Base-by-base conservation (phyloP, 2,329 filamentous ascomycete genomes). In the Reticulascus tulasneorum region DNA sequence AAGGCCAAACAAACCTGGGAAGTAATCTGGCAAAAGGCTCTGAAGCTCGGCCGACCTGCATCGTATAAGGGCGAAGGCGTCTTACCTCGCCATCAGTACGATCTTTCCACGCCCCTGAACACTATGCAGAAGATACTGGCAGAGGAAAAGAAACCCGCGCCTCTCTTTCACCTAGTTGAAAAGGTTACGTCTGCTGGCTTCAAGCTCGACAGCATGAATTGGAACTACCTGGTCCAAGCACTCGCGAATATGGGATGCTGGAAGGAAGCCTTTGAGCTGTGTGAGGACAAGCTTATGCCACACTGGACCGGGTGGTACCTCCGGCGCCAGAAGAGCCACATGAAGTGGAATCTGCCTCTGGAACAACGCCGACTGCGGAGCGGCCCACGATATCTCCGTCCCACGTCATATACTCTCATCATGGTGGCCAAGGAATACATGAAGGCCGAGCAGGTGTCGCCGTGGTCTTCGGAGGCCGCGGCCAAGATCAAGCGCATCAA, bases 201-300 rank as follows among this genome's bases (percentile, higher is more conserved):
- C 64, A 64, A 67, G 19, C 61, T 96, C 38, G 82, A 87, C 52
- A 82, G 77, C 54, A 74, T 73, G 49, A 89, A 86, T 48, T 94
- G 88, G 88, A 93, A 94, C 55, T 70, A 75, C 33, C 81, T 86
- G 46, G 73, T 95, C 37, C 77, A 84, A 49, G 61, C 72, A 33
- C 76, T 96, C 19, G 77, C 79, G 17, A 64, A 69, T 11, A 68
- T 79, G 35, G 71, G 73, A 29, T 69, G 73, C 29, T 73, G 75
- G 49, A 62, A 77, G 30, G 69, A 82, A 15, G 89, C 89, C 23
- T 94, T 93, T 60, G 55, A 64, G 16, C 62, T 82, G 33, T 91
- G 86, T 54, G 91, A 97, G 63, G 63, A 70, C 18, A 77, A 79
- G 42, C 79, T 97, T 37, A 94, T 95, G 75, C 72, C 76, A 2